Percentiles rank a stretch among this genome's conserved stretches.
phyloP scores from a whole-genome alignment of 1,139 yeast genomes.

The Ogataea hybrid region DNA sequence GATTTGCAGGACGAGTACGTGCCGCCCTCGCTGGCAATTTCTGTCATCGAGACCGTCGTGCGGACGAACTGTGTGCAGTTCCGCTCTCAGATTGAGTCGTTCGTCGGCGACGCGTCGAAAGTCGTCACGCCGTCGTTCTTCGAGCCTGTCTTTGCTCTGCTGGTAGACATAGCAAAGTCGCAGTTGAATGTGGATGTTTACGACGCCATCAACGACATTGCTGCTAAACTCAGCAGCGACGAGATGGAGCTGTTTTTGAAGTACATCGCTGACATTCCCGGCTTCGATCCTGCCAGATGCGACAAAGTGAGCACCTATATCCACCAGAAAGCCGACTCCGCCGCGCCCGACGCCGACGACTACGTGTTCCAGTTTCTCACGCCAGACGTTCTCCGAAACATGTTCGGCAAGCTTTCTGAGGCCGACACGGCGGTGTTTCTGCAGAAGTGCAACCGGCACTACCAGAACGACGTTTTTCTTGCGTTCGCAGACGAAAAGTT shows the following conservation, averaged over 20 bases:
- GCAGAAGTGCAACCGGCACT: slow-evolving; percentile 29
- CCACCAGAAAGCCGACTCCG: slow-evolving; percentile 30
- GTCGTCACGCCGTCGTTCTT: slow-evolving; percentile 30
- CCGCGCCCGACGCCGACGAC: slow-evolving; percentile 10
- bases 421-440: slow-evolving; percentile 27
- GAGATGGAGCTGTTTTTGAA: slow-evolving; percentile 8
- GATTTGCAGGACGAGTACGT: slow-evolving; percentile 27
- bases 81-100: slow-evolving; percentile 26
- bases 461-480: slow-evolving; percentile 23
- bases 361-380: slow-evolving; percentile 34
- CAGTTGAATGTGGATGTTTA: slow-evolving; percentile 20
- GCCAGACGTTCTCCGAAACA: slow-evolving; percentile 31
- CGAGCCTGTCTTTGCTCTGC: slow-evolving; percentile 30
- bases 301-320: slow-evolving; percentile 32
- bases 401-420: slow-evolving; percentile 28
- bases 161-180: slow-evolving; percentile 32
- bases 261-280: slow-evolving; percentile 15
- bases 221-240: slow-evolving; percentile 5
- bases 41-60: slow-evolving; percentile 30
- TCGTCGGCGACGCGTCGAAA: slow-evolving; percentile 34
- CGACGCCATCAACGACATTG: slow-evolving; percentile 28
- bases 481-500: slow-evolving; percentile 22
- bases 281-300: slow-evolving; percentile 27
- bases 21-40: slow-evolving; percentile 27
- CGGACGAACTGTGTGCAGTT: slow-evolving; percentile 22